A percentile compares a stretch with the other conserved stretches of the same genome.
Evolutionary conservation across 2,329 filamentous ascomycete species (phyloP).

Genomic region (Fusarium subglutinans): DNA sequence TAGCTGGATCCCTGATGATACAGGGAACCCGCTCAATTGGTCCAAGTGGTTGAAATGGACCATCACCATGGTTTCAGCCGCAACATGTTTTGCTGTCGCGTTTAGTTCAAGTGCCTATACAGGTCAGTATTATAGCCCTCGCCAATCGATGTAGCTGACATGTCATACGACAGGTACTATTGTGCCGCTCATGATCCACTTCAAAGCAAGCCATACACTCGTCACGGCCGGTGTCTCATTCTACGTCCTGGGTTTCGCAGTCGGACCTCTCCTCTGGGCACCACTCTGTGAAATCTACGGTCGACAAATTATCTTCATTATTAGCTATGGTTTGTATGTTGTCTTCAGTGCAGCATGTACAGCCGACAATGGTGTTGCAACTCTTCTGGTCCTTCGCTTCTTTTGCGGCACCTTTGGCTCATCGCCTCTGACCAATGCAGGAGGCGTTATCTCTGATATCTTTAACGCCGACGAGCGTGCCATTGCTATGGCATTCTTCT

Average conservation of each 20-base stretch:
- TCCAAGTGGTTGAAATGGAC: conserved; percentile 68
- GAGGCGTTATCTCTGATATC: conserved; percentile 72
- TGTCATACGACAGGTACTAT: conserved; percentile 41
- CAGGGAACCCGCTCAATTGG: conserved; percentile 72
- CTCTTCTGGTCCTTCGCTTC: conserved; percentile 73
- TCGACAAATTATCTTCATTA: conserved; percentile 66
- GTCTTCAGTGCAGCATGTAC: conserved; percentile 70
- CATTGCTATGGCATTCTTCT: conserved; percentile 67
- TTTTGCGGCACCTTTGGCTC: conserved; percentile 71
- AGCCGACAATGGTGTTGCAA: conserved; percentile 64
- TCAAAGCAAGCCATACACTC: conserved; percentile 61
- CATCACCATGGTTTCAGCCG: conserved; percentile 69
- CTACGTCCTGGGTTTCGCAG: conserved; percentile 69
- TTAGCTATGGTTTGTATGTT: conserved; percentile 65
- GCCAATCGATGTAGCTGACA: background rate
- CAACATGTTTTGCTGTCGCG: conserved; percentile 74
- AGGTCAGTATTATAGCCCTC: conserved; percentile 50
- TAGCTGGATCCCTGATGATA: conserved; percentile 72
- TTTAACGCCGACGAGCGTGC: conserved; percentile 64
- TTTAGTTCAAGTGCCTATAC: conserved; percentile 76
- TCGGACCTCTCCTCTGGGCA: conserved; percentile 73
- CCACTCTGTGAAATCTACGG: conserved; percentile 73
- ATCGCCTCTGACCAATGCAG: conserved; percentile 69
- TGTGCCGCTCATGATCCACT: conserved; percentile 62
- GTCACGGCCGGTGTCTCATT: conserved; percentile 70